phyloP scores from a whole-genome alignment of 371 early-diverging fungal species.

The Zopfochytrium polystomum region DNA sequence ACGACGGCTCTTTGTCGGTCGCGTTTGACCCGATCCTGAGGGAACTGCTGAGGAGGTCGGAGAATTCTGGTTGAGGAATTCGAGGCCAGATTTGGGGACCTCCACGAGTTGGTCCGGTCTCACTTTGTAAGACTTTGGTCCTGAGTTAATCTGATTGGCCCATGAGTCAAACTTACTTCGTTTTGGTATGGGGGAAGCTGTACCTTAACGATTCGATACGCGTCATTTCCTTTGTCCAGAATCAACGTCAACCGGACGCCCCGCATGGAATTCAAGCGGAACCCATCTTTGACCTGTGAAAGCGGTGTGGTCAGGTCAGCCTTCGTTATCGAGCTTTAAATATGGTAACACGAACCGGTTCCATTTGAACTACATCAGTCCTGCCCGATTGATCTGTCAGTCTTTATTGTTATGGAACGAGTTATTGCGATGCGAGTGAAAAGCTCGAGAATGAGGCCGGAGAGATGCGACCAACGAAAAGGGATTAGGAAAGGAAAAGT shows the following conservation, averaged over 20 bases:
- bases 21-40: slow-evolving; percentile 11
- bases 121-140: slow-evolving; percentile 1
- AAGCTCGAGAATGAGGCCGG: too few relatives aligned
- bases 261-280: slow-evolving; percentile 47
- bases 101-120: neutral
- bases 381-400: too few relatives aligned
- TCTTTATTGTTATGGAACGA: too few relatives aligned
- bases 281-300: slow-evolving; percentile 46
- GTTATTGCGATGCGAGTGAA: too few relatives aligned
- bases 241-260: slow-evolving; percentile 49
- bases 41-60: neutral
- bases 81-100: slow-evolving; percentile 3
- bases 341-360: neutral
- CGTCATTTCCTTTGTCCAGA: slow-evolving; percentile 40
- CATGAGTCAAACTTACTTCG: neutral
- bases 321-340: neutral
- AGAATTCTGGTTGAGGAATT: slow-evolving; percentile 9
- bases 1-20: slow-evolving; percentile 11
- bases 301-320: neutral
- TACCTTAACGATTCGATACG: slow-evolving; percentile 44
- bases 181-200: neutral
- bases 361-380: neutral
- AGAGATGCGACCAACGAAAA: neutral
- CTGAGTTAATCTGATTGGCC: neutral
- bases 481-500: neutral